Evolutionary conservation across 1,284 basidiomycete genomes (phyloP).

Genomic region (Phellinidium pouzarii): DNA sequence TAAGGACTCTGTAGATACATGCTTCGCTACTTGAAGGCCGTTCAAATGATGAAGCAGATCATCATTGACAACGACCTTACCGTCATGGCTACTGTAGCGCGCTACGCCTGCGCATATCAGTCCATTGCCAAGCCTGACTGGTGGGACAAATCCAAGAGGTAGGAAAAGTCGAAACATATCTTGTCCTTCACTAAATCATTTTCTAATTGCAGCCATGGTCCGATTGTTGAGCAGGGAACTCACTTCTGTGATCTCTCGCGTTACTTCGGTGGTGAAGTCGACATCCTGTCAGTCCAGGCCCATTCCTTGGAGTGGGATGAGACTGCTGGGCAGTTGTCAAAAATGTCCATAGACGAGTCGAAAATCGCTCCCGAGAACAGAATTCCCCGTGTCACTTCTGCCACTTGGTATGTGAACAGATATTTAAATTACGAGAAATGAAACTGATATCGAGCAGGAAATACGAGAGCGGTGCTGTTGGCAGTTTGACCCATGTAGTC

Average conservation of each 20-base stretch:
- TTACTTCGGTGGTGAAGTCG: constrained; percentile 97
- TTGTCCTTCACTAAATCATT: neutral
- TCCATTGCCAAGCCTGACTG: constrained; percentile 87
- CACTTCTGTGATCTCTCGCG: constrained; percentile 88
- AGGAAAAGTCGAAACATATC: constrained; percentile 5
- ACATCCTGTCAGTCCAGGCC: constrained; percentile 76
- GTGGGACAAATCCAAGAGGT: constrained; percentile 96
- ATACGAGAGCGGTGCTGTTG: constrained; percentile 88
- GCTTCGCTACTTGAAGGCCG: constrained; percentile 89
- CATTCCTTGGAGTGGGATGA: constrained; percentile 91
- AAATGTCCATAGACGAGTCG: constrained; percentile 75
- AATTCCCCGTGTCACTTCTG: constrained; percentile 74
- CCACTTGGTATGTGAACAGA: constrained; percentile 52
- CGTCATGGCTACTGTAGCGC: constrained; percentile 96
- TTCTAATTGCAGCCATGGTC: constrained; percentile 56
- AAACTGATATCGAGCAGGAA: constrained; percentile 50
- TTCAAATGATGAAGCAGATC: constrained; percentile 97
- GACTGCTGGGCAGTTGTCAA: constrained; percentile 79
- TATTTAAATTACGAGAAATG: constrained; percentile 11
- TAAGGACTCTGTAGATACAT: constrained; percentile 53
- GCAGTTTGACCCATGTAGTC: constrained; percentile 82
- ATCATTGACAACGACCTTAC: constrained; percentile 91
- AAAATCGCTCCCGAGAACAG: constrained; percentile 74
- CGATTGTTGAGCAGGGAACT: constrained; percentile 95
- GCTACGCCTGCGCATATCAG: constrained; percentile 93